Evolutionary conservation across 2,329 filamentous ascomycete genomes (phyloP), one percentile per base, ranked within the genome.

Genomic region (Colletotrichum eremochloae): DNA sequence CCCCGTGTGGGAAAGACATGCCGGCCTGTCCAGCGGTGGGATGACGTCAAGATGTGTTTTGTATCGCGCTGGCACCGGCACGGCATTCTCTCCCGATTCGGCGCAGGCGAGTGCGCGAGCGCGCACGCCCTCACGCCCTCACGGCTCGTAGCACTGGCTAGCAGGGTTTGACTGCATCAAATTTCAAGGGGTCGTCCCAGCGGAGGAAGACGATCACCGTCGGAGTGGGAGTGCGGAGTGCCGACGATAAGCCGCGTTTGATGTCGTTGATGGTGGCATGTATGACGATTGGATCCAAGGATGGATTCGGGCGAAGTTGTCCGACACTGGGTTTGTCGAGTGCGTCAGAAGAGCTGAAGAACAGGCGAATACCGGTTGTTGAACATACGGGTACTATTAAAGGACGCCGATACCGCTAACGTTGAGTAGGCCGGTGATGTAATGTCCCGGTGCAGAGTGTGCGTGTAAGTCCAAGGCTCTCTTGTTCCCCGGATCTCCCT

Each of bases 21-120:
- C 40, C 56, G 55, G 48, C 48, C 61, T 48, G 55, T 48, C 33
- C 38, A 60, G 33, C 48, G 20, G 63, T 3, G 46, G 15, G 20
- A 72, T 72, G 69, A 72, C 69, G 69, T 72, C 66, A 72, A 53
- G 24, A 18, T 24, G 55, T 24, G 55, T 64, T 65, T 64, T 36
- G 40, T 61, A 72, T 38, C 42, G 33, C 15, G 46, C 33, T 48
- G 38, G 40, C 52, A 18, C 29, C 5, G 42, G 15, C 12, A 36
- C 24, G 55, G 48, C 8, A 62, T 48, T 61, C 29, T 55, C 33
- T 69, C 60, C 60, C 52, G 14, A 48, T 55, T 64, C n/a, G 53
- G 66, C 44, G 24, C 24, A 24, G 24, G 24, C 24, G 24, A 24
- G 24, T 24, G 24, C 24, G 24, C 24, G 24, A 24, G 24, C 24